These are phyloP conservation scores for Hemileccinum rubropunctum DNA, from an alignment of 768 basidiomycete genomes.

Conservation along the genomic window DNA sequence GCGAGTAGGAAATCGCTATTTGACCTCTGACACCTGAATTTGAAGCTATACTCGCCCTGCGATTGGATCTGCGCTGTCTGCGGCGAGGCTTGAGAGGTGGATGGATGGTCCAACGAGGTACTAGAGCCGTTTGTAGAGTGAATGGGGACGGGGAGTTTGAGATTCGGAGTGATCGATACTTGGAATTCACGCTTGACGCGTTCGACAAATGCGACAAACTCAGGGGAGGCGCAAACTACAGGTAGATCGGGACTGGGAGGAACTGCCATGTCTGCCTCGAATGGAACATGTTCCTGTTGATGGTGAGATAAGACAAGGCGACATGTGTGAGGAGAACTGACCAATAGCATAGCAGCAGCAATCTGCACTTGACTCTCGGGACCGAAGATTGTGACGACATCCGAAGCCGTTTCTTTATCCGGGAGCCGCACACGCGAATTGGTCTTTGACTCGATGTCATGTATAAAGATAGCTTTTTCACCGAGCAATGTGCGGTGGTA, in stretches of 20 bases:
- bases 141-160: slow-evolving; percentile 45
- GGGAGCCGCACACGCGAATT: slow-evolving; percentile 92
- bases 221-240: slow-evolving; percentile 69
- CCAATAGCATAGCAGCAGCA: slow-evolving; percentile 92
- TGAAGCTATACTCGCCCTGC: slow-evolving; percentile 79
- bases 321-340: slow-evolving; percentile 35
- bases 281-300: slow-evolving; percentile 89
- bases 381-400: slow-evolving; percentile 93
- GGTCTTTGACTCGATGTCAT: slow-evolving; percentile 95
- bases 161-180: slow-evolving; percentile 82
- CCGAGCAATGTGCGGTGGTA: slow-evolving; percentile 95
- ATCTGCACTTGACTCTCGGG: slow-evolving; percentile 97
- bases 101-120: slow-evolving; percentile 48
- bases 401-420: slow-evolving; percentile 91
- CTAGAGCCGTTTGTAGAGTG: slow-evolving; percentile 45
- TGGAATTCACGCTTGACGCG: slow-evolving; percentile 92
- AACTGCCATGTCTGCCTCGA: slow-evolving; percentile 92
- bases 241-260: slow-evolving; percentile 81
- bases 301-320: slow-evolving; percentile 2
- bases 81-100: slow-evolving; percentile 18
- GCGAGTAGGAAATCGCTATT: slow-evolving; percentile 92
- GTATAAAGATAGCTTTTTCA: slow-evolving; percentile 96
- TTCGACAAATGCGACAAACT: slow-evolving; percentile 84
- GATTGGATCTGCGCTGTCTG: slow-evolving; percentile 19
- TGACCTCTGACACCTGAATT: slow-evolving; percentile 92